Base-by-base conservation (phyloP, 2,329 filamentous ascomycete genomes). In the Fonsecaea nubica region DNA sequence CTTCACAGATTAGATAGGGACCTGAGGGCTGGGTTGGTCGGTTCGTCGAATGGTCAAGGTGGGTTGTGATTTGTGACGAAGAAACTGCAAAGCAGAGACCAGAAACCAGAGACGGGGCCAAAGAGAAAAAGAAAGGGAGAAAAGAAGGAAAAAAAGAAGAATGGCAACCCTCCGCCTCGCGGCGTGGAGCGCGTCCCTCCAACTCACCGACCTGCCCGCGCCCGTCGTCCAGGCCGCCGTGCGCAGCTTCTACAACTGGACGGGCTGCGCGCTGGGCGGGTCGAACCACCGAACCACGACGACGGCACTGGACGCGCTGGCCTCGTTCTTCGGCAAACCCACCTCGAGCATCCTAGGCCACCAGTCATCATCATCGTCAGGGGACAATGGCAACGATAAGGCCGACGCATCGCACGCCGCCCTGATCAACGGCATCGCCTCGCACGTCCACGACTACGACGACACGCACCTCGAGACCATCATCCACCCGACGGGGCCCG, bases 401-500 rank as follows among this genome's bases (percentile, higher is more conserved):
- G 64, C 66, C 33, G 69, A 71, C 35, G 63, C 67, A 8, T 60
- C 62, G 6, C 77, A 83, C 63, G 84, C 84, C 1, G 83, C 83
- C 0, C 74, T 86, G 6, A 71, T 87, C 55, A 86, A 86, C 66
- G 84, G 84, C 32, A 85, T 86, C 52, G 82, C 84, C 12, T 84
- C 81, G 35, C 83, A 86, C 66, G 82, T 85, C 3, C 82, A 86
- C 64, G 84, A 86, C 71, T 87, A 86, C 72, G 84, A 87, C 67
- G 84, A 86, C 71, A 86, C 83, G 0, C 84, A 86, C 69, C 76
- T 86, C 0, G 82, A 83, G 55, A 86, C 82, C 4, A 83, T 86
- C 68, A 86, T 86, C 53, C 85, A 87, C 68, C 84, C 84, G 0
- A 80, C 83, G 0, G 83, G 84, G 0, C 81, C 83, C 0, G 82